Evolutionary conservation across 208 protist genomes (phyloP).

Genomic region (Acanthamoeba sp.): DNA sequence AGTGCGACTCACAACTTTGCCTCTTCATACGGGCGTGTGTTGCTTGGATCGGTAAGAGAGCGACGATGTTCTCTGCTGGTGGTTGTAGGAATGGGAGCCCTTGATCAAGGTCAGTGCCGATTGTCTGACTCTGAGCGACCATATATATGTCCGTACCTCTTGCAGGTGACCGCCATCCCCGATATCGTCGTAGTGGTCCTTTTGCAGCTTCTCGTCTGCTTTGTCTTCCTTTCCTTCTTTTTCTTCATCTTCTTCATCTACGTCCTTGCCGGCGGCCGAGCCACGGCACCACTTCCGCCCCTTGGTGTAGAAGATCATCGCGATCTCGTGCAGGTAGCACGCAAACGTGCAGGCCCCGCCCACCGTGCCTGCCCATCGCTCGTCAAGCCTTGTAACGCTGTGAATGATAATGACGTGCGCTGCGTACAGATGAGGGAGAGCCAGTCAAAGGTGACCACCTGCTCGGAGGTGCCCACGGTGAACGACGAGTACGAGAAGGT

Average conservation of each 20-base stretch:
- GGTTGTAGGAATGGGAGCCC: too few species aligned
- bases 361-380: neutral
- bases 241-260: neutral
- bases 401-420: neutral
- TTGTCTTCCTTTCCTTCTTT: neutral
- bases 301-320: slow-evolving; percentile 5
- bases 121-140: too few species aligned
- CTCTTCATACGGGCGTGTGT: too few species aligned
- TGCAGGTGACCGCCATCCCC: too few species aligned
- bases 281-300: neutral
- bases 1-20: too few species aligned
- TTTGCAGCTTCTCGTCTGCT: too few species aligned
- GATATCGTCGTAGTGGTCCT: too few species aligned
- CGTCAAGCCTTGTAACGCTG: too few species aligned
- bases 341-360: neutral
- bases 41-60: too few species aligned
- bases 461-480: neutral
- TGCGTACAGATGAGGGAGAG: neutral
- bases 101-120: too few species aligned
- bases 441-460: neutral
- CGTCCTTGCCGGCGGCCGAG: neutral
- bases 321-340: slow-evolving; percentile 9
- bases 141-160: too few species aligned
- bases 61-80: too few species aligned
- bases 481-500: slow-evolving; percentile 30